Evolutionary conservation across 1,284 basidiomycete genomes (phyloP).

Genomic region (Chiua sp.): DNA sequence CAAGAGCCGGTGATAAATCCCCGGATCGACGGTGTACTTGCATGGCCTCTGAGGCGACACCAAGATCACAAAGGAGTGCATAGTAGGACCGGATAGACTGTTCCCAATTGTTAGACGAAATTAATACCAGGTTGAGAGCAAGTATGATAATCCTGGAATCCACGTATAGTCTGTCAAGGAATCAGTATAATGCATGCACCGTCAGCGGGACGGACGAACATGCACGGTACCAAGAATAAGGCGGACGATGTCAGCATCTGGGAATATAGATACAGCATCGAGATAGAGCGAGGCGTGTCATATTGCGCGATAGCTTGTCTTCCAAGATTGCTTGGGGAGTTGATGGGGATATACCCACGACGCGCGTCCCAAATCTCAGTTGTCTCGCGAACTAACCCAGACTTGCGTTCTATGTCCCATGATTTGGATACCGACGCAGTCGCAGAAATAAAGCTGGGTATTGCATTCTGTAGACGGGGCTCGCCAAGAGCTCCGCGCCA

Average conservation of each 20-base stretch:
- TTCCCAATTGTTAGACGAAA: constrained; percentile 14
- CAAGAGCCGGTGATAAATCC: constrained; percentile 19
- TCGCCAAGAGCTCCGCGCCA: constrained; percentile 33
- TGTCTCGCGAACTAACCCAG: constrained; percentile 51
- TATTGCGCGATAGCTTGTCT: constrained; percentile 2
- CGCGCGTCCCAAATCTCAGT: constrained; percentile 92
- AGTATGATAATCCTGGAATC: constrained; percentile 18
- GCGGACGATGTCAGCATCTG: constrained; percentile 12
- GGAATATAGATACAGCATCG: constrained; percentile 12
- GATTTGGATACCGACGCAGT: constrained; percentile 5
- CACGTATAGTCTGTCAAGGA: constrained; percentile 17
- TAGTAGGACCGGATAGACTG: constrained; percentile 27
- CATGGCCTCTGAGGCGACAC: constrained; percentile 10
- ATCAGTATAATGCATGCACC: constrained; percentile 5
- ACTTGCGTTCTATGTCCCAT: constrained; percentile 27
- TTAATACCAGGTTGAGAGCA: constrained; percentile 14
- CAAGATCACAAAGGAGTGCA: constrained; percentile 25
- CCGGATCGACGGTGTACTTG: constrained; percentile 13
- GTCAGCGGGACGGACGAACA: constrained; percentile 16
- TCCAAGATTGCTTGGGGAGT: constrained; percentile 16
- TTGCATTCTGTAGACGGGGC: constrained; percentile 35
- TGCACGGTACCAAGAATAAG: constrained; percentile 20
- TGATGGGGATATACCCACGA: constrained; percentile 74
- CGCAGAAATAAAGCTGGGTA: constrained; percentile 25
- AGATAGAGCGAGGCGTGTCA: constrained; percentile 17